Base-by-base conservation (phyloP, 495 filamentous ascomycete species). In the Pseudomonodictys pantanalensis region DNA sequence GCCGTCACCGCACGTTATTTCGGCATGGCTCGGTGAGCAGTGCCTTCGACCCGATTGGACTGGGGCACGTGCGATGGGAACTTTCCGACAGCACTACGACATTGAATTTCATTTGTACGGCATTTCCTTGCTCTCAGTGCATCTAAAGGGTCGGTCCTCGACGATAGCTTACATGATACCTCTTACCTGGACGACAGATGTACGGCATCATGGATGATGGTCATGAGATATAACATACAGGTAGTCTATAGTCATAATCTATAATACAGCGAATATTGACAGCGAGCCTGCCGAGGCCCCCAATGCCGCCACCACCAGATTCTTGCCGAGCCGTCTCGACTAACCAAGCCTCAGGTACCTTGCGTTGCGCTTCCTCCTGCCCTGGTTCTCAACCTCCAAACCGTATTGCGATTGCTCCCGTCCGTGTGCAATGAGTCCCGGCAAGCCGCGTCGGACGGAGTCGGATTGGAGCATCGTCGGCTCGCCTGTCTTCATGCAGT, bases 241-340 rank as follows among this genome's bases (percentile, higher is more conserved):
- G 5, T 56, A 56, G 38, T 45, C 38, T 17, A 32, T 58, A 58
- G 55, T 58, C 17, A 33, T 58, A 58, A 58, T 58, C 30, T 51
- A 33, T 58, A 51, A 58, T 51, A 24, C 15, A 2, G 39, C 20
- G 32, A 33, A 15, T 18, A 3, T 23, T 7, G n/a, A 22, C 18
- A 47, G 44, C 15, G 22, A 11, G 15, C 22, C 17, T 17, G 24
- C 25, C 15, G 44, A 23, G 12, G 12, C 7, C 20, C 6, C 7
- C 20, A 8, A 45, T 8, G 41, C 8, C 41, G 8, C 6, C 15
- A 9, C 32, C 7, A 35, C 32, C 32, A 35, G 8, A 35, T 35
- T 35, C 8, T 15, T 35, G 32, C 32, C 32, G 41, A n/a, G n/a
- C n/a, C n/a, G n/a, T n/a, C n/a, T n/a, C n/a, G n/a, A n/a, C n/a